Evolutionary conservation across 2,329 filamentous ascomycete species (phyloP).

Genomic region (Epichloe typhina): DNA sequence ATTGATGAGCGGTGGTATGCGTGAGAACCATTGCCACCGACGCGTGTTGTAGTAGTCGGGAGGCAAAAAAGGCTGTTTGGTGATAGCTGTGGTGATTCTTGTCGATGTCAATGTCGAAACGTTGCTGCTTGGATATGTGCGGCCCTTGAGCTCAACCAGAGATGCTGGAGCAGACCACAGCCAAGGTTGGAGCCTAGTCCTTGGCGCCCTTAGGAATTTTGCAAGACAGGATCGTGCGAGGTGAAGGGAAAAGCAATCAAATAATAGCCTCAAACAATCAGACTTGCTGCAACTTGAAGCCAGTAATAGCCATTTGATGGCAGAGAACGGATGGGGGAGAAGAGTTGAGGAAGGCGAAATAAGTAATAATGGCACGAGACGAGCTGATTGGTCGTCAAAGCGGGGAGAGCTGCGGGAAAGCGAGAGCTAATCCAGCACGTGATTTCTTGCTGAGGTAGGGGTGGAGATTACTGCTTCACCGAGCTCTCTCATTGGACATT

Average conservation of each 20-base stretch:
- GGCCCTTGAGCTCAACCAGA: constrained; percentile 12
- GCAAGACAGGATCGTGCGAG: not conserved
- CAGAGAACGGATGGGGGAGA: not conserved
- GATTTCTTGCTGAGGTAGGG: not conserved
- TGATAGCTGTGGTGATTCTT: constrained; percentile 6
- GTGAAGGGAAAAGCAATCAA: not conserved
- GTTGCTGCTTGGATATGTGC: constrained; percentile 1
- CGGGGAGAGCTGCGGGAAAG: constrained; percentile 12
- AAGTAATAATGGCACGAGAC: constrained; percentile 7
- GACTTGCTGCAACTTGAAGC: constrained; percentile 3
- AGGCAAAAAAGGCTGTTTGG: not conserved
- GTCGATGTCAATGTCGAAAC: constrained; percentile 1
- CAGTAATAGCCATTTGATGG: not conserved
- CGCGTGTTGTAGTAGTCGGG: not conserved
- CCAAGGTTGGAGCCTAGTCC: constrained; percentile 6
- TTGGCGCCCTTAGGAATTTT: not conserved
- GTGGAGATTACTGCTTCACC: not conserved
- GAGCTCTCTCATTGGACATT: not conserved
- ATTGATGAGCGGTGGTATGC: constrained; percentile 55
- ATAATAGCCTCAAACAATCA: constrained; percentile 1
- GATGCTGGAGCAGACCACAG: constrained; percentile 9
- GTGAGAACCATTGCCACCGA: constrained; percentile 44
- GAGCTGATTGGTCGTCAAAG: constrained; percentile 19
- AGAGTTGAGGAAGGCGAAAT: not conserved
- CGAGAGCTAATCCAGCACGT: constrained; percentile 6